phyloP scores from a whole-genome alignment of 768 basidiomycete species.

The Crepidotus variabilis region DNA sequence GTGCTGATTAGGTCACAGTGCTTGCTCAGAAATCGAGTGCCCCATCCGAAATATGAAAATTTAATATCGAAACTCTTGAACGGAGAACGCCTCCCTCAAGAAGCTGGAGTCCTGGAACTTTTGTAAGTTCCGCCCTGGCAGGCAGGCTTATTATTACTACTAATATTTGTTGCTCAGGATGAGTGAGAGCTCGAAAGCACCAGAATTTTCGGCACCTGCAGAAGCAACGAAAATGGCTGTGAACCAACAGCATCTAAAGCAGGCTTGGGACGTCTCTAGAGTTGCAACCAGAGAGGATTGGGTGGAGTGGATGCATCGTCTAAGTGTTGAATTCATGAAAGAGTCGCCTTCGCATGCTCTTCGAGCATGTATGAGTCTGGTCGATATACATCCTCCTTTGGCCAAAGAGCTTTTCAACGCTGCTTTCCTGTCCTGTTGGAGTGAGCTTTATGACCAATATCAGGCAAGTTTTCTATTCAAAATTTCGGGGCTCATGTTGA shows the following conservation, averaged over 20 bases:
- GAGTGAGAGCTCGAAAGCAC: conserved; percentile 56
- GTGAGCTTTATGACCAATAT: conserved; percentile 92
- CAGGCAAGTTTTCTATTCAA: conserved; percentile 53
- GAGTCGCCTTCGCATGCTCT: conserved; percentile 98
- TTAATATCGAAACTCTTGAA: conserved; percentile 86
- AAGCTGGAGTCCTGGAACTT: conserved; percentile 66
- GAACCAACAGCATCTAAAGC: conserved; percentile 95
- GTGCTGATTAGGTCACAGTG: conserved; percentile 42
- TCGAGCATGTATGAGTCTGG: conserved; percentile 90
- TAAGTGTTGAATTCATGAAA: conserved; percentile 95
- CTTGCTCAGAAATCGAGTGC: conserved; percentile 69
- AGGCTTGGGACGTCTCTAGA: conserved; percentile 89
- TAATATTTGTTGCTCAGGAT: conserved; percentile 26
- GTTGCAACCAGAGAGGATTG: conserved; percentile 83
- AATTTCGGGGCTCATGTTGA: neutral
- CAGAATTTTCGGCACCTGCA: conserved; percentile 77
- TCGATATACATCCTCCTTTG: conserved; percentile 86
- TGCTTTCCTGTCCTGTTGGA: conserved; percentile 97
- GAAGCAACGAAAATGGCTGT: conserved; percentile 89
- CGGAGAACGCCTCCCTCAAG: conserved; percentile 89
- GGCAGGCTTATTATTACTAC: neutral
- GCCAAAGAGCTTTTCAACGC: conserved; percentile 97
- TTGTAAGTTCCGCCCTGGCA: conserved; percentile 37
- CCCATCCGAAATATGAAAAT: conserved; percentile 82
- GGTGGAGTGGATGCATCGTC: conserved; percentile 91